Evolutionary conservation across 257 asterid species (phyloP), one percentile per base, ranked within the genome.

Genomic region (Agastache rugosa): DNA sequence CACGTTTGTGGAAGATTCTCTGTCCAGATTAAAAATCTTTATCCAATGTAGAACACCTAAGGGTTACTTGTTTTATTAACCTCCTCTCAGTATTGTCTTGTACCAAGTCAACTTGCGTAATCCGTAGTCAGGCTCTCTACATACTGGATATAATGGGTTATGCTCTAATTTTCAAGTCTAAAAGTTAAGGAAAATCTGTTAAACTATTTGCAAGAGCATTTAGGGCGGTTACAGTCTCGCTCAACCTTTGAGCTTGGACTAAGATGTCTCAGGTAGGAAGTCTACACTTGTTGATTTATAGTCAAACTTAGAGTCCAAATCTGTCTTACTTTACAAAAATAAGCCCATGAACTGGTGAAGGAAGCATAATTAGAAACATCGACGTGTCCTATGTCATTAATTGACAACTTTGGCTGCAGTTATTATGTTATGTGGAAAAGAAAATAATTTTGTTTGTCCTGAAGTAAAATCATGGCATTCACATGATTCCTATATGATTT

Each of bases 281-380:
- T 69, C 41, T 58, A 20, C 29, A 23, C 34, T 31, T 56, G 25
- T 79, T 54, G 42, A 67, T 67, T 53, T 35, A 29, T 68, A 59
- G 68, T 55, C 34, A 10, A 61, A 31, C 35, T 2, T 7, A 37
- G 15, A 39, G 47, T 50, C 66, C 37, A 31, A 15, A 34, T n/a
- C 8, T 53, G 60, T 56, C 48, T 74, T 74, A 61, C 76, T 31
- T 54, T 73, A 31, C 67, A 60, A 14, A 39, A 15, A 63, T 78
- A 56, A 63, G 17, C 62, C 4, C 42, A 20, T 58, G 59, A 29
- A 9, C 16, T 2, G 58, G 37, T 19, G 35, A 34, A 39, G 61
- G 50, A 71, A 37, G 11, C 29, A 34, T 59, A 59, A 55, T 42
- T 41, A 0, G 41, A 51, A 51, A 53, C 63, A 11, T 41, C 14